Evolutionary conservation across 2,329 filamentous ascomycete species (phyloP), one percentile per base, ranked within the genome.

Genomic region (Ceratocystis smalleyi): DNA sequence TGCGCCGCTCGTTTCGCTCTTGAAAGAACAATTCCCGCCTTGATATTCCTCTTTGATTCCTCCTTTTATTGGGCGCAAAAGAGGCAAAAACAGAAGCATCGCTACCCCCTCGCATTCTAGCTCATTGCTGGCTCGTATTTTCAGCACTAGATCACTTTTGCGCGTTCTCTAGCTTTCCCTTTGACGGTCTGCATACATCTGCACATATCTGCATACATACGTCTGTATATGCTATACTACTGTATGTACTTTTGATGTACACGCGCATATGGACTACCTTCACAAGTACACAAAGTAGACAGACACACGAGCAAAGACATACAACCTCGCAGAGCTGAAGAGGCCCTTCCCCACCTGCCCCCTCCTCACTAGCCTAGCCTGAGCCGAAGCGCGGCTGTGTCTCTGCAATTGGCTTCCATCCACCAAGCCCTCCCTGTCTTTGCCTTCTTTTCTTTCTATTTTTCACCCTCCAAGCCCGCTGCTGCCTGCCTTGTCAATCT

Each of bases 401-500:
- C 54, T 57, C 24, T 57, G 27, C 19, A 51, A 24, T 6, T 51
- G 47, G 51, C 22, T 32, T 27, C 22, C 30, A 12, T 30, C 7
- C 24, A 5, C 47, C 24, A 51, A 51, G 47, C 47, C 54, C 54
- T 35, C 47, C 47, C 47, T 51, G 8, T 51, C 15, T 51, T 60
- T 61, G 55, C 55, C 17, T 30, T 45, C 32, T 30, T 40, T 35
- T 32, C 47, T 10, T 62, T 61, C 67, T 69, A 69, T 71, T 71
- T 71, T 69, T 69, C 65, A 12, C 51, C 8, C 27, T 22, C 8
- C 30, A 51, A 24, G 47, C 17, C 47, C 6, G 3, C 10, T 19
- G 30, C 59, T 64, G 54, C 30, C 32, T 59, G 24, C 22, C 35
- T 40, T 40, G 49, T 54, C 40, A 45, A 43, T 55, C 30, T 66